Conservation (phyloP, 768 basidiomycete genomes). For the Tricholoma matsutake region DNA sequence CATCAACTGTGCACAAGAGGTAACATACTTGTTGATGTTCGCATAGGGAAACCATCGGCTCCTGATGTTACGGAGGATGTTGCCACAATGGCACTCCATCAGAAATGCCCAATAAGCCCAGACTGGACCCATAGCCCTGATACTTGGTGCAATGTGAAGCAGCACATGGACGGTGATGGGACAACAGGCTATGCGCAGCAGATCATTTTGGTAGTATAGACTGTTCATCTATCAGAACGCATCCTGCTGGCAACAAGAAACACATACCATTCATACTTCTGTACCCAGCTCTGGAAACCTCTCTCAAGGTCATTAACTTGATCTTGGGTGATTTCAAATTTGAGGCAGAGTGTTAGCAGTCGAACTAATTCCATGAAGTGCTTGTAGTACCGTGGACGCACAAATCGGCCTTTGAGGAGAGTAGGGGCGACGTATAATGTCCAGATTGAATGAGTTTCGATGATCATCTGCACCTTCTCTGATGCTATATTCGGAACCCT, state of each 20-base stretch:
- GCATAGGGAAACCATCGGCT: conserved; percentile 31
- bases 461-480: not conserved
- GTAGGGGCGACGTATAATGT: no score
- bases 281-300: conserved; percentile 36
- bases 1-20: conserved; percentile 28
- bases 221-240: conserved; percentile 11
- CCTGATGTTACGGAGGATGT: conserved; percentile 24
- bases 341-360: conserved; percentile 16
- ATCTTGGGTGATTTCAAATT: conserved; percentile 22
- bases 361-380: conserved; percentile 3
- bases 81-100: conserved; percentile 36
- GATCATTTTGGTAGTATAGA: conserved; percentile 28
- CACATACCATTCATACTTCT: conserved; percentile 36
- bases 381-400: conserved; percentile 30
- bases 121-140: no score
- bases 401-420: not conserved
- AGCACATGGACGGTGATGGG: not conserved
- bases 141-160: not conserved
- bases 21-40: conserved; percentile 24
- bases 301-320: conserved; percentile 11
- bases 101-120: conserved; percentile 27
- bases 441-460: no score
- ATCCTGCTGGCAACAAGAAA: not conserved
- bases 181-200: conserved; percentile 25
- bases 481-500: not conserved